Evolutionary conservation across 768 basidiomycete genomes (phyloP), one percentile per base, ranked within the genome.

Genomic region (Leccinellum albellum): DNA sequence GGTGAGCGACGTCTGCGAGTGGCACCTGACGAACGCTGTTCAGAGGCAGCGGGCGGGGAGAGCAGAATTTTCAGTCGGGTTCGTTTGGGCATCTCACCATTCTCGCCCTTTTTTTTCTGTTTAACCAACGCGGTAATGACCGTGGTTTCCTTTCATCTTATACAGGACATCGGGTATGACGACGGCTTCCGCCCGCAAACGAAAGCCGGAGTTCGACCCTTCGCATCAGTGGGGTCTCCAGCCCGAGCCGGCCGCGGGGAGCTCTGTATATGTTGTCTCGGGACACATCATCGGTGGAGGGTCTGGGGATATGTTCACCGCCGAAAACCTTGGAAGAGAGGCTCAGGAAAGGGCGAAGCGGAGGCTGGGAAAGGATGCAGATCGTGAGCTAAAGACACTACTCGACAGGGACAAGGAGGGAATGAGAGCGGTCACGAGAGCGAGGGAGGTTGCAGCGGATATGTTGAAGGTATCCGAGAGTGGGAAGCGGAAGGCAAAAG

Each of bases 31-130:
- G 59, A 79, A 80, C 23, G 91, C 94, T 0, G 84, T 98, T 4
- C 80, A 91, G 70, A 76, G 84, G 21, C 78, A 81, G 15, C 79
- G 94, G 9, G 87, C 89, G 0, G 82, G 82, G 0, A 81, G 96
- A 48, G 81, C 96, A 1, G 97, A 99, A 72, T 97, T 98, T 64
- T 81, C 90, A 17, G 75, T 77, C 7, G 89, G 91, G 94, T 95
- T 58, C 20, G 85, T 76, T 48, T 23, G 1, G 2, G 2, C 33
- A 32, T 29, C 17, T 31, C 17, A 14, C 13, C 29, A 4, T 20
- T 40, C 24, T 40, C 10, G 0, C 46, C 56, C 21, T 17, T 40
- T 45, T 3, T 10, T 8, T 40, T 10, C 20, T n/a, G n/a, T n/a
- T 40, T 6, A 4, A 17, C 47, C 35, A 40, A 12, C 50, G 45